These are phyloP conservation scores for Akanthomyces uredinophilus DNA, from an alignment of 2,329 filamentous ascomycete genomes.

Conservation along the genomic window DNA sequence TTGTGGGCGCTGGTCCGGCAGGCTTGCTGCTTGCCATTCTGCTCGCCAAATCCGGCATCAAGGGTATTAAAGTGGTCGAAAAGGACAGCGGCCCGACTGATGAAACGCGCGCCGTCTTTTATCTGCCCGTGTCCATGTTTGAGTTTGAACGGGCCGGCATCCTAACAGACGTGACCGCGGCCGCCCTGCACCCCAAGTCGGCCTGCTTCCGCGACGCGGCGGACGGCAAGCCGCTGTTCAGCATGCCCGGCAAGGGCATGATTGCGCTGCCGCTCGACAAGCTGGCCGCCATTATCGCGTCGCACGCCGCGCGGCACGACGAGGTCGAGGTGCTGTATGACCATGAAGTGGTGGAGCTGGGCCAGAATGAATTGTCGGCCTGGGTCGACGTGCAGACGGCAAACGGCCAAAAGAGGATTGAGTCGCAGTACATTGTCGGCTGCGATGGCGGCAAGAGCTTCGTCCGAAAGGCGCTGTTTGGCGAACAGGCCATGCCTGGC, in stretches of 20 bases:
- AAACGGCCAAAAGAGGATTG: constrained; percentile 20
- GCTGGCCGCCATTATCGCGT: constrained; percentile 36
- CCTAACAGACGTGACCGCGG: constrained; percentile 22
- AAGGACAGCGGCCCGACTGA: constrained; percentile 15
- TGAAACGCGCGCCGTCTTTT: not conserved
- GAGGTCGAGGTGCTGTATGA: constrained; percentile 33
- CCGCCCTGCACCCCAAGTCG: not conserved
- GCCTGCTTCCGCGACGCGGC: not conserved
- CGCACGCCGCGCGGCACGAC: constrained; percentile 29
- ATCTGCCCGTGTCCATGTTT: not conserved
- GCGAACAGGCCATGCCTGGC: constrained; percentile 37
- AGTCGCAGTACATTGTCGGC: constrained; percentile 39
- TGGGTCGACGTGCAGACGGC: constrained; percentile 27
- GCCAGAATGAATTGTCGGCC: constrained; percentile 28
- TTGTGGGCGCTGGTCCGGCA: constrained; percentile 21
- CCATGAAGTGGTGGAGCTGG: constrained; percentile 34
- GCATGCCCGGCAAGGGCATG: constrained; percentile 23
- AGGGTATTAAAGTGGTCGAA: constrained; percentile 23
- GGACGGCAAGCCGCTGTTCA: not conserved
- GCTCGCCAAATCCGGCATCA: constrained; percentile 20
- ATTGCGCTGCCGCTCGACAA: constrained; percentile 39
- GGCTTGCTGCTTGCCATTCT: constrained; percentile 21
- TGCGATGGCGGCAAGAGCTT: constrained; percentile 42
- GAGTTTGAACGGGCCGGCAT: constrained; percentile 19
- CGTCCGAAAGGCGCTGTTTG: constrained; percentile 34